These are phyloP conservation scores for Backusella sp. DNA, from an alignment of 192 early-diverging fungal species.

Conservation along the genomic window DNA sequence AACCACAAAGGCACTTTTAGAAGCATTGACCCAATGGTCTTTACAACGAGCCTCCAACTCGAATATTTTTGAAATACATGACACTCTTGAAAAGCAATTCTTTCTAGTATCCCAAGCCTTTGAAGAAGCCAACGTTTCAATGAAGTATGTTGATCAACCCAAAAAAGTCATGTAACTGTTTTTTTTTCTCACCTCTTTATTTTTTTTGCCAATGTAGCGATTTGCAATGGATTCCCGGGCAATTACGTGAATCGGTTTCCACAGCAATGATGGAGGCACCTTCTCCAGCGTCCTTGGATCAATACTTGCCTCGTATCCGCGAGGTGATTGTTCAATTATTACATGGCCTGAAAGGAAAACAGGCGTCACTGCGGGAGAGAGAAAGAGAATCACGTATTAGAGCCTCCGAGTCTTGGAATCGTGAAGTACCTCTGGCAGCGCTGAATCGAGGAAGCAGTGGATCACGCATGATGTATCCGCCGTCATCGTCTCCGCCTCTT, in stretches of 20 bases:
- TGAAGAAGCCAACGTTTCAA: slow-evolving; percentile 27
- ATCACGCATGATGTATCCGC: not conserved
- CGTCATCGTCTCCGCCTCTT: slow-evolving; percentile 7
- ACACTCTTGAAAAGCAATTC: slow-evolving; percentile 29
- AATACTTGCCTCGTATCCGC: slow-evolving; percentile 37
- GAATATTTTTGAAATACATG: slow-evolving; percentile 35
- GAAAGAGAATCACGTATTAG: slow-evolving; percentile 1
- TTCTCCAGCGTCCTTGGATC: slow-evolving; percentile 27
- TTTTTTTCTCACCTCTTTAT: not conserved
- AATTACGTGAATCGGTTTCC: slow-evolving; percentile 24
- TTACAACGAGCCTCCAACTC: slow-evolving; percentile 1
- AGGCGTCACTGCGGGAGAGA: slow-evolving; percentile 20
- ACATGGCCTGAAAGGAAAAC: slow-evolving; percentile 37
- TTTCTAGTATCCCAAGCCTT: slow-evolving; percentile 25
- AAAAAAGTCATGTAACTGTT: not conserved
- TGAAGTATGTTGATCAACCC: slow-evolving; percentile 19
- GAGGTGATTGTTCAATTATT: slow-evolving; percentile 39
- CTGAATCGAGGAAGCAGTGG: not conserved
- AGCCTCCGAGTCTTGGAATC: not conserved
- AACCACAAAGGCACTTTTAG: slow-evolving; percentile 29
- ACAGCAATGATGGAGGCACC: slow-evolving; percentile 22
- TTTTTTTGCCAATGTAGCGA: slow-evolving; percentile 7
- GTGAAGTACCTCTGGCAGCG: slow-evolving; percentile 6
- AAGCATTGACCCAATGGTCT: slow-evolving; percentile 35
- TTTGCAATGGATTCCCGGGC: slow-evolving; percentile 23